A percentile compares a stretch with the other conserved stretches of the same genome.
phyloP scores from a whole-genome alignment of 495 filamentous ascomycete genomes.

The Ascodesmis nigricans region DNA sequence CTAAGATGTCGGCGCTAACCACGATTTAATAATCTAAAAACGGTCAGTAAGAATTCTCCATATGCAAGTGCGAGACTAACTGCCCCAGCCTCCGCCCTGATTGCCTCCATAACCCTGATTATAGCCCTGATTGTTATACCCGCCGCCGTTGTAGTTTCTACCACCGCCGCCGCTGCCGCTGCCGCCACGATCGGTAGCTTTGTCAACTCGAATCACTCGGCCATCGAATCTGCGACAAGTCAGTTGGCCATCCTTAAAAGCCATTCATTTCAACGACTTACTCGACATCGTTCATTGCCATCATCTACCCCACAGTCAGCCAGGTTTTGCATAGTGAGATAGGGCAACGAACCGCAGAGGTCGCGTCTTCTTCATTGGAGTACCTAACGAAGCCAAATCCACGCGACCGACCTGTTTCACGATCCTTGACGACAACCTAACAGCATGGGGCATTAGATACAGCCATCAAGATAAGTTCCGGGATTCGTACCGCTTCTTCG shows the following conservation, averaged over 20 bases:
- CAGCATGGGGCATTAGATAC: conserved; percentile 7
- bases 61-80: too few relatives aligned
- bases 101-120: too few relatives aligned
- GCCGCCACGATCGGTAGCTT: conserved; percentile 46
- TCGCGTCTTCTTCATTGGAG: conserved; percentile 56
- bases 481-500: conserved; percentile 67
- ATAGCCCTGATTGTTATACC: too few relatives aligned
- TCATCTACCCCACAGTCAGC: conserved; percentile 25
- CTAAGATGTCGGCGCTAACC: too few relatives aligned
- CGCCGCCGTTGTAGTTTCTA: too few relatives aligned
- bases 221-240: conserved; percentile 60
- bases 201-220: conserved; percentile 86
- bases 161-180: conserved; percentile 7
- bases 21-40: too few relatives aligned
- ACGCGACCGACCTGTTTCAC: conserved; percentile 83
- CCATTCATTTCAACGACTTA: conserved; percentile 27
- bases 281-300: conserved; percentile 83
- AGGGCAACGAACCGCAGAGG: conserved; percentile 30
- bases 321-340: not conserved
- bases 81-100: too few relatives aligned
- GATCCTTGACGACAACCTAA: conserved; percentile 93
- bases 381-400: conserved; percentile 96
- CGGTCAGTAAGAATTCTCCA: too few relatives aligned
- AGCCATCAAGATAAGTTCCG: not conserved
- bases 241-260: conserved; percentile 3